Evolutionary conservation across 73 alveolate species (phyloP).

Genomic region (Paramecium bursaria): DNA sequence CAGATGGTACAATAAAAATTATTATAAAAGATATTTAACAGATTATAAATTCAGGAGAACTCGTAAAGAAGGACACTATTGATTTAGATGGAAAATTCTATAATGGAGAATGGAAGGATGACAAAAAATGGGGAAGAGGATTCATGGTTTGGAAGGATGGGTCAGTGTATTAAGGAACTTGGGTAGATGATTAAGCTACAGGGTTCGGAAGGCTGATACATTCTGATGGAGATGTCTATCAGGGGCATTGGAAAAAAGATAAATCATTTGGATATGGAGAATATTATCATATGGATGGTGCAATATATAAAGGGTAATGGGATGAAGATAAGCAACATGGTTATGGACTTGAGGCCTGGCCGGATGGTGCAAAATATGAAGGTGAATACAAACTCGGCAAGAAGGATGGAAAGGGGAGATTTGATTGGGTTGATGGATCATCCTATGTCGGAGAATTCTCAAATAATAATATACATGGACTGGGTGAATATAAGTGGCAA

Average conservation of each 20-base stretch:
- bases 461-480: slow-evolving; percentile 67
- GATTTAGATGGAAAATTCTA: slow-evolving; percentile 49
- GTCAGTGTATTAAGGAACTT: slow-evolving; percentile 58
- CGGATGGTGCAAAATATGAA: slow-evolving; percentile 71
- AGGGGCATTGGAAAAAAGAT: slow-evolving; percentile 59
- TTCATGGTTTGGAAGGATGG: slow-evolving; percentile 52
- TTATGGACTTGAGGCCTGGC: slow-evolving; percentile 63
- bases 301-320: slow-evolving; percentile 71
- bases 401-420: slow-evolving; percentile 67
- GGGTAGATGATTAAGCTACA: slow-evolving; percentile 21
- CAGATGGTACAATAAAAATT: background rate
- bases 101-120: slow-evolving; percentile 65
- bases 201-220: background rate
- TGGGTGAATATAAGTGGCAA: slow-evolving; percentile 67
- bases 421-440: slow-evolving; percentile 72
- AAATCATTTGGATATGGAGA: slow-evolving; percentile 25
- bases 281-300: slow-evolving; percentile 68
- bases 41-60: background rate
- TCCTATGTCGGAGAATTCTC: slow-evolving; percentile 66
- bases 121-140: slow-evolving; percentile 64
- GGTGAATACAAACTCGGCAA: slow-evolving; percentile 71
- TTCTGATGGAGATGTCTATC: slow-evolving; percentile 6
- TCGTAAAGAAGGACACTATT: background rate
- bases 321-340: slow-evolving; percentile 66
- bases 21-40: background rate